Base-by-base conservation (phyloP, 352 stramenopile species). In the Lagenidium giganteum region DNA sequence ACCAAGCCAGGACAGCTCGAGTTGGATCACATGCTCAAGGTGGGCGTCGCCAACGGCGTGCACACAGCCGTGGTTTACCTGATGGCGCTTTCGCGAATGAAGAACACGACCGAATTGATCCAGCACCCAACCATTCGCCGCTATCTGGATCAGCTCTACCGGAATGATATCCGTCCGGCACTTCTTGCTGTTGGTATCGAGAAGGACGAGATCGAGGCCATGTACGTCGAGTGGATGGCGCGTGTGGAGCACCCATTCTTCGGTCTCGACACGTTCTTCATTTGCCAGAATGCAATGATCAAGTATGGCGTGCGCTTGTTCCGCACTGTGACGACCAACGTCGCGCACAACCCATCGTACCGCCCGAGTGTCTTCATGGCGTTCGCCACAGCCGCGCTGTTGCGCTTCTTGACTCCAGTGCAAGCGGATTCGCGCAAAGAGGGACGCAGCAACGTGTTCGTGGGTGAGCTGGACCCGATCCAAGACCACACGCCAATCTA, bases 211-310 rank as follows among this genome's bases (percentile, higher is more conserved):
- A 67, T 75, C 9, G 55, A 75, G 16, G 30, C 58, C 2, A 64
- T 63, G 21, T 89, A 82, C 42, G 50, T 69, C 16, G 90, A 97
- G 61, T 98, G 93, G 93, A 79, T 87, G 44, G 34, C 30, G 28
- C 74, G 93, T 14, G 41, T 98, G 29, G 38, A 75, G n/a, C 84
- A 96, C 73, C 57, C 75, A 8, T 42, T 81, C 53, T 97, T 97
- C 61, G 88, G 93, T 11, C 54, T 98, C 16, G 85, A 87, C 37
- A 95, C 83, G 26, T 97, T 97, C 64, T 97, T 96, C 64, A 87
- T 97, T 32, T 72, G 64, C 5, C 90, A 97, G 68, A 97, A 96
- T 62, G 82, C 83, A 4, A 58, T 80, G 47, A 39, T 78, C 32
- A 74, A 70, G 51, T 70, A 64, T 28, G 25, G 45, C 22, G 64